These are phyloP conservation scores for Danielozyma ontarioensis DNA, from an alignment of 805 yeast genomes.

Conservation along the genomic window DNA sequence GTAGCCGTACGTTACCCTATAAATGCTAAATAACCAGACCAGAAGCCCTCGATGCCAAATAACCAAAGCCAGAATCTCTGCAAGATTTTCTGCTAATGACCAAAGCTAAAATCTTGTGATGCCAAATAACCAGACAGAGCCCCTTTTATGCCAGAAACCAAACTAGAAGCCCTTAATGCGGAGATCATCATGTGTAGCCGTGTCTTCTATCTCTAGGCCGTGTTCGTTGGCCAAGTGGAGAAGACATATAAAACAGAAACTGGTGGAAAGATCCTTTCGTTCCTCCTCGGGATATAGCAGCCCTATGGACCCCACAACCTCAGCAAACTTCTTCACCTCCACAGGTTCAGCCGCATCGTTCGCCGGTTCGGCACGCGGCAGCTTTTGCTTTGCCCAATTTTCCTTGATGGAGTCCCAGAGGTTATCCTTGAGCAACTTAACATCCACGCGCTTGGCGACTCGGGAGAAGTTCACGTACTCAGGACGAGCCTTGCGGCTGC, in stretches of 20 bases:
- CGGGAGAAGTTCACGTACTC: slow-evolving; percentile 55
- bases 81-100: not conserved
- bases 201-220: slow-evolving; percentile 55
- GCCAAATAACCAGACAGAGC: not conserved
- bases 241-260: slow-evolving; percentile 79
- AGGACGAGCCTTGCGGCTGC: slow-evolving; percentile 20
- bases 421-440: slow-evolving; percentile 65
- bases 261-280: slow-evolving; percentile 68
- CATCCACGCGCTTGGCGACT: slow-evolving; percentile 76
- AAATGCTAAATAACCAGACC: too few relatives aligned
- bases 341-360: slow-evolving; percentile 1
- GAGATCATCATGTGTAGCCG: slow-evolving; percentile 37
- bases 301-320: slow-evolving; percentile 45
- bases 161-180: slow-evolving; percentile 23
- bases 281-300: slow-evolving; percentile 52
- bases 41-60: too few relatives aligned
- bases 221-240: slow-evolving; percentile 85
- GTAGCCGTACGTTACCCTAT: too few relatives aligned
- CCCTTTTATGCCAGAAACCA: not conserved
- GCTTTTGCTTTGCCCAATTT: slow-evolving; percentile 4
- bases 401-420: slow-evolving; percentile 56
- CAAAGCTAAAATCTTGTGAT: not conserved
- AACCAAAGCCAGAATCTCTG: not conserved
- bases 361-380: slow-evolving; percentile 1
- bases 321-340: slow-evolving; percentile 33